Percentiles rank a stretch among this genome's conserved stretches.
Evolutionary conservation across 257 asterid genomes (phyloP).

Genomic region (Lantana camara): DNA sequence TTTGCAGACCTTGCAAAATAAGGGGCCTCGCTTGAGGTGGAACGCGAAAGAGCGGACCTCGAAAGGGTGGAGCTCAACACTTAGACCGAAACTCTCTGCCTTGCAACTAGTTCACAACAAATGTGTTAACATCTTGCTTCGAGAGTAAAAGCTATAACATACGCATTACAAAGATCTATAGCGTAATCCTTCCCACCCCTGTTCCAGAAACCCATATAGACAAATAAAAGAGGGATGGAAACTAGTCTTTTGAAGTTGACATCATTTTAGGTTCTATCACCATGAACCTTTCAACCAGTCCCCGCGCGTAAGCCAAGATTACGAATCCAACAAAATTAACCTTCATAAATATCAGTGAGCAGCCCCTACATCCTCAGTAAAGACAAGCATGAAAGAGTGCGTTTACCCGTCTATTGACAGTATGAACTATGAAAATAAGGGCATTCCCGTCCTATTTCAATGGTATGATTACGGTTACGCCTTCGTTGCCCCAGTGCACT

Average conservation of each 20-base stretch:
- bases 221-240: background rate
- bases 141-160: slow-evolving; percentile 2
- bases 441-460: slow-evolving; percentile 90
- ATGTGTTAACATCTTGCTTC: background rate
- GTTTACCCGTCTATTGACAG: slow-evolving; percentile 94
- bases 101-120: slow-evolving; percentile 3
- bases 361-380: background rate
- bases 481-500: slow-evolving; percentile 28
- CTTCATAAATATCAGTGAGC: too few species aligned
- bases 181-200: slow-evolving; percentile 8
- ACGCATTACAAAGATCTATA: background rate
- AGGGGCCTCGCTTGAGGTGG: too few species aligned
- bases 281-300: background rate
- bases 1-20: too few species aligned
- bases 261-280: background rate
- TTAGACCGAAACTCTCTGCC: background rate
- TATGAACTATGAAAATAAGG: slow-evolving; percentile 96
- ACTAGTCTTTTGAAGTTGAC: slow-evolving; percentile 10
- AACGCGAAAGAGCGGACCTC: too few species aligned
- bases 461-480: slow-evolving; percentile 53
- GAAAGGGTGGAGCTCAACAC: too few species aligned
- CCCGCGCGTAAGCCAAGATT: background rate
- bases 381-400: slow-evolving; percentile 12
- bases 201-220: background rate
- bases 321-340: background rate